Base-by-base conservation (phyloP, 306 rosid genomes). In the Gleditsia sinensis region DNA sequence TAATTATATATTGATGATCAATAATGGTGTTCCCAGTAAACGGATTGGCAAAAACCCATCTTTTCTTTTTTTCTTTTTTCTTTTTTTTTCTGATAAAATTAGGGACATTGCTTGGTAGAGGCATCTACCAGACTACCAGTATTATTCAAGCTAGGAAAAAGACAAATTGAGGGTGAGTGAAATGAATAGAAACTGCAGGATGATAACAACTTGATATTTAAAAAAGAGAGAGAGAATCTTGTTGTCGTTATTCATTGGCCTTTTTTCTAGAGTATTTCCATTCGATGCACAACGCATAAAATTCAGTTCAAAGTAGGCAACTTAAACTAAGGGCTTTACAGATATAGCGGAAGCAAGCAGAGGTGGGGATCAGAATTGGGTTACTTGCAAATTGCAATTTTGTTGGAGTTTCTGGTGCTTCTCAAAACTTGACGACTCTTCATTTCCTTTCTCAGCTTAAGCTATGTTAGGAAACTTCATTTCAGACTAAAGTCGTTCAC, bases 361-460 rank as follows among this genome's bases (percentile, higher is more conserved):
- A 14, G 19, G 57, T 50, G 36, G 13, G 33, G 16, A 39, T 12
- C 46, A 63, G 5, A 39, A 63, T 5, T 13, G 62, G 24, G n/a
- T 55, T 42, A 21, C 53, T 56, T 25, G 28, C 60, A 25, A 17
- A 50, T 64, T 25, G 48, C 65, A 30, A 16, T 72, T 56, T 67
- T 50, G 14, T 51, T 67, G 72, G 54, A 42, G 33, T 45, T 25
- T 69, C 69, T 25, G 74, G 70, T 70, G 71, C 19, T 14, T 60
- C 24, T 9, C 1, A 21, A 39, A 25, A 19, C 28, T 48, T 59
- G 34, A 8, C 55, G 16, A 3, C n/a, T 37, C 45, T 54, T 79
- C 32, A 27, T 46, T 73, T 78, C 10, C 45, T 69, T 61, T 82
- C 70, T 72, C 60, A 33, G 34, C 63, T 51, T n/a, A n/a, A n/a